These are phyloP conservation scores for Aspergillus haitiensis DNA, from an alignment of 495 filamentous ascomycete species.

Conservation along the genomic window DNA sequence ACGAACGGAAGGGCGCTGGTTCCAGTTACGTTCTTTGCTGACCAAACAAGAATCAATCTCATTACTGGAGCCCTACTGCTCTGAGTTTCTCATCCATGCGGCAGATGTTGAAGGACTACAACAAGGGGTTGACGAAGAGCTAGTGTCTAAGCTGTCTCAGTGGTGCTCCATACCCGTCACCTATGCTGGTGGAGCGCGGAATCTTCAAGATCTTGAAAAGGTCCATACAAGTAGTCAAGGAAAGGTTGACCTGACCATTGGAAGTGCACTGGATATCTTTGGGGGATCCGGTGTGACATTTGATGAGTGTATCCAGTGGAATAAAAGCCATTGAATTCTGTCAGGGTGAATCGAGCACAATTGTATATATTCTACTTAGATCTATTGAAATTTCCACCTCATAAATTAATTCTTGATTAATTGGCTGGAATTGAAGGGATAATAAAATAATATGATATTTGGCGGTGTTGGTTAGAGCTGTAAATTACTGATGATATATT, in stretches of 20 bases:
- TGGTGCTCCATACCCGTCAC: constrained; percentile 93
- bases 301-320: constrained; percentile 88
- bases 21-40: constrained; percentile 7
- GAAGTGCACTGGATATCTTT: constrained; percentile 94
- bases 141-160: constrained; percentile 71
- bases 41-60: constrained; percentile 67
- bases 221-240: constrained; percentile 76
- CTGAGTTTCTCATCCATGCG: constrained; percentile 96
- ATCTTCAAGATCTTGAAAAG: constrained; percentile 71
- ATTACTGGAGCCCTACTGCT: constrained; percentile 81
- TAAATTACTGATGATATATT: no score
- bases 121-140: constrained; percentile 79
- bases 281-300: constrained; percentile 83
- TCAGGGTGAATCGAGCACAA: background rate
- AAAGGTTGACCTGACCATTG: constrained; percentile 91
- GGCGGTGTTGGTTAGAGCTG: no score
- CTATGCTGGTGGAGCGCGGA: constrained; percentile 90
- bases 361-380: background rate
- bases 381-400: background rate
- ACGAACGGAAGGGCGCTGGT: background rate
- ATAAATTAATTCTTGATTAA: no score
- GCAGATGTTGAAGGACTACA: constrained; percentile 97
- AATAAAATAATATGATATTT: no score
- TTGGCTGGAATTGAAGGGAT: no score
- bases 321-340: constrained; percentile 44